These are phyloP conservation scores for Mortierella sp. DNA, from an alignment of 371 early-diverging fungal species.

Conservation along the genomic window DNA sequence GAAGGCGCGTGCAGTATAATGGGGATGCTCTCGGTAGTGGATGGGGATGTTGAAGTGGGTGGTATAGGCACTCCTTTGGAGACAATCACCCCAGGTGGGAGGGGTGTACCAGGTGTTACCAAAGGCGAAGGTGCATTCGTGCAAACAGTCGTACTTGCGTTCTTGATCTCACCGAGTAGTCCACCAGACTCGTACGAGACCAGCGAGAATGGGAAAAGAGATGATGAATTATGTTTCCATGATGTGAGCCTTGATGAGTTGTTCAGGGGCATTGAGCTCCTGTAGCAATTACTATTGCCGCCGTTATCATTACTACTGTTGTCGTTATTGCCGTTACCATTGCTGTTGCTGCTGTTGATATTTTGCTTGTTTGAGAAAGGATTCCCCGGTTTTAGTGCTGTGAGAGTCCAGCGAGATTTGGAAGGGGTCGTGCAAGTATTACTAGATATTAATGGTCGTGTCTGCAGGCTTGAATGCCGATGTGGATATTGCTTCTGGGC, in stretches of 20 bases:
- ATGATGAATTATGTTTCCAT: slow-evolving; percentile 31
- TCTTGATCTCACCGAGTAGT: slow-evolving; percentile 28
- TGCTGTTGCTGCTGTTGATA: not conserved
- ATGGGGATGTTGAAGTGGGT: slow-evolving; percentile 1
- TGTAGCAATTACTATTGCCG: slow-evolving; percentile 3
- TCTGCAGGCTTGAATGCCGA: slow-evolving; percentile 2
- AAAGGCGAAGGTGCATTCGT: slow-evolving; percentile 28
- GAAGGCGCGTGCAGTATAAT: not conserved
- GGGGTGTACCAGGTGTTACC: slow-evolving; percentile 26
- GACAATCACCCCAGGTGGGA: slow-evolving; percentile 37
- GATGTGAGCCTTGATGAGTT: slow-evolving; percentile 5
- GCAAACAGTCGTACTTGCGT: slow-evolving; percentile 30
- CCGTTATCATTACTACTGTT: not conserved
- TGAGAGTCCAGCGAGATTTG: slow-evolving; percentile 11
- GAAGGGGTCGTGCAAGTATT: slow-evolving; percentile 1
- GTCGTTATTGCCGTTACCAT: not conserved
- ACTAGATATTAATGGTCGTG: slow-evolving; percentile 6
- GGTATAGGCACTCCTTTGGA: slow-evolving; percentile 25
- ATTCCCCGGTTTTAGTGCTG: not conserved
- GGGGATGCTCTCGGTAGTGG: not conserved
- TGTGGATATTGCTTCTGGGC: slow-evolving; percentile 8
- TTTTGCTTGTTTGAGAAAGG: not conserved
- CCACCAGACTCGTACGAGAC: slow-evolving; percentile 48
- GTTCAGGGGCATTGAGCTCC: not conserved
- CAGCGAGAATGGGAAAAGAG: slow-evolving; percentile 34